Base-by-base conservation (phyloP, 306 rosid species). In the Gillenia trifoliata region DNA sequence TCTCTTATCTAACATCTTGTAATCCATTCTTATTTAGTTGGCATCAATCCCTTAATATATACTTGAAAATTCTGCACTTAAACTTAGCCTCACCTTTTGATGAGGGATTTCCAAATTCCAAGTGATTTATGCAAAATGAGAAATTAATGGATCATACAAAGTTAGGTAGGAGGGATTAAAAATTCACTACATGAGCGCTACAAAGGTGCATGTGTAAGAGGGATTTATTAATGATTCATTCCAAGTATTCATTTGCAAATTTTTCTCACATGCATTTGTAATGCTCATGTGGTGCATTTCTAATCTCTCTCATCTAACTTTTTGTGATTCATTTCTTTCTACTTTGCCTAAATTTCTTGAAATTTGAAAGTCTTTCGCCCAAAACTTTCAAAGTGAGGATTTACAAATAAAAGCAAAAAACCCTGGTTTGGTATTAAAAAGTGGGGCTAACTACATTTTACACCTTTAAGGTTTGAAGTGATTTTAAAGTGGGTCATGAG, bases 341-440 rank as follows among this genome's bases (percentile, higher is more conserved):
- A 36, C 17, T 45, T 15, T 15, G 6, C 8, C 17, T 5, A 45
- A 15, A 45, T 16, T 4, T 45, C 20, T 45, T 45, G 17, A 15
- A 45, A 45, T 45, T 15, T 16, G 52, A 45, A 15, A 45, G 52
- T 16, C 52, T 15, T 45, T 45, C 52, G 3, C 52, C 17, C 20
- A 45, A 76, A 63, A 64, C 70, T 85, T 71, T 38, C 40, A 72
- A 20, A 49, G 40, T 11, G 60, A 19, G 40, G 40, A 68, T 45
- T 68, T 9, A 49, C 60, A 49, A 19, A 22, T 30, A 28, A 59
- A 59, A 59, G 64, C 30, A 11, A 17, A 13, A 59, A 59, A 8
- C 61, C 11, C 6, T 12, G 56, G 47, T 28, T 45, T 47, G 40
- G 15, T 19, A 28, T 68, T 15, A 20, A 47, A 26, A 45, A 45